phyloP scores from a whole-genome alignment of 768 basidiomycete species.

The Psilocybe tampanensis region DNA sequence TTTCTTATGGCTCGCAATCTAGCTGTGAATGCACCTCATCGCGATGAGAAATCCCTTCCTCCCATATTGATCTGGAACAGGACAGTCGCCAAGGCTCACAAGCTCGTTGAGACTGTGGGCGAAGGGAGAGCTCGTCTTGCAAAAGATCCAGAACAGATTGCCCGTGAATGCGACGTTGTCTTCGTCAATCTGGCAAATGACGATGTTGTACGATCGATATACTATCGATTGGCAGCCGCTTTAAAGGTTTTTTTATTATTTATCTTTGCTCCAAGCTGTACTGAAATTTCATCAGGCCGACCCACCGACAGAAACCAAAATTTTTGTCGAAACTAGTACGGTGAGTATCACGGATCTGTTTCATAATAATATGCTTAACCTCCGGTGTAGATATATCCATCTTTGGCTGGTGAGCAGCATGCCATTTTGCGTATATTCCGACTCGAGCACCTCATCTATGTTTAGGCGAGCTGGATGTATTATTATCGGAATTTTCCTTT shows the following conservation, averaged over 20 bases:
- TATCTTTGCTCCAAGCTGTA: neutral
- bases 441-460: neutral
- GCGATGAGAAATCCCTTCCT: conserved; percentile 25
- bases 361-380: neutral
- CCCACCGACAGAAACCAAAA: conserved; percentile 55
- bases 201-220: conserved; percentile 64
- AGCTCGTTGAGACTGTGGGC: conserved; percentile 59
- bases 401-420: neutral
- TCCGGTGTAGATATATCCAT: conserved; percentile 4
- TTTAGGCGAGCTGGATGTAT: conserved; percentile 70
- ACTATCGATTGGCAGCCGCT: conserved; percentile 57
- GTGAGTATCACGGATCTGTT: conserved; percentile 33
- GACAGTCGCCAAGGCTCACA: conserved; percentile 49
- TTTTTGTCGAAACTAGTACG: conserved; percentile 87
- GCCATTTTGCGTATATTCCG: neutral
- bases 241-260: conserved; percentile 47
- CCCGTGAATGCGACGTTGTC: conserved; percentile 69
- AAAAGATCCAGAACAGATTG: conserved; percentile 58
- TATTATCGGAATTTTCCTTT: conserved; percentile 60
- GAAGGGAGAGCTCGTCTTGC: conserved; percentile 57
- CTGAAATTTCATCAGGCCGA: conserved; percentile 32
- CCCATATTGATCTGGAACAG: conserved; percentile 81
- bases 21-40: conserved; percentile 47
- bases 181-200: conserved; percentile 77
- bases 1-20: conserved; percentile 80